Conservation (phyloP, 306 rosid genomes). For the Prunus armeniaca region DNA sequence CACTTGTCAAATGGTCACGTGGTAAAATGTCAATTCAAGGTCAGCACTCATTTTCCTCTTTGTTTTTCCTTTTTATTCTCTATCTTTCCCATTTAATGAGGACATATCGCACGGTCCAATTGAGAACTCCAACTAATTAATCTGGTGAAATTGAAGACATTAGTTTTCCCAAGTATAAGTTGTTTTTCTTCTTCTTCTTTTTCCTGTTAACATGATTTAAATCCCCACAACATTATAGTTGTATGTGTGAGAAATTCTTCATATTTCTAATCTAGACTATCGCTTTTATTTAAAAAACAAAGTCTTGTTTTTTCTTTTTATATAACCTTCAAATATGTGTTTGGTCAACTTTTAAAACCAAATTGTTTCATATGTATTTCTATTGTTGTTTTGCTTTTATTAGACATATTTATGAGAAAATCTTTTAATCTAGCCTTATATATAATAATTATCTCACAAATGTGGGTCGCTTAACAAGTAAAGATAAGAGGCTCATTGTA, state of each 20-base stretch:
- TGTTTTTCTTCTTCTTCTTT: background rate
- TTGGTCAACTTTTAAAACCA: background rate
- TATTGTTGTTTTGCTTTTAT: background rate
- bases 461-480: too few species aligned
- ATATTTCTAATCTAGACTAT: too few species aligned
- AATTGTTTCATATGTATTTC: background rate
- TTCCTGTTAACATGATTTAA: background rate
- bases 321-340: background rate
- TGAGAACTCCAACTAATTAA: background rate
- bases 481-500: too few species aligned
- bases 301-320: background rate
- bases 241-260: too few species aligned
- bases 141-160: background rate
- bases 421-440: too few species aligned
- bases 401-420: background rate
- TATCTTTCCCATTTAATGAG: too few species aligned
- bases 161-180: background rate
- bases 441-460: too few species aligned
- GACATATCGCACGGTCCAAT: too few species aligned
- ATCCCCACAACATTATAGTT: too few species aligned
- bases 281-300: too few species aligned
- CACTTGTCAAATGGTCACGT: constrained; percentile 25
- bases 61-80: background rate
- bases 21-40: background rate
- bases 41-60: background rate